phyloP scores from a whole-genome alignment of 1,284 basidiomycete genomes.

The Apiotrichum veenhuisii region DNA sequence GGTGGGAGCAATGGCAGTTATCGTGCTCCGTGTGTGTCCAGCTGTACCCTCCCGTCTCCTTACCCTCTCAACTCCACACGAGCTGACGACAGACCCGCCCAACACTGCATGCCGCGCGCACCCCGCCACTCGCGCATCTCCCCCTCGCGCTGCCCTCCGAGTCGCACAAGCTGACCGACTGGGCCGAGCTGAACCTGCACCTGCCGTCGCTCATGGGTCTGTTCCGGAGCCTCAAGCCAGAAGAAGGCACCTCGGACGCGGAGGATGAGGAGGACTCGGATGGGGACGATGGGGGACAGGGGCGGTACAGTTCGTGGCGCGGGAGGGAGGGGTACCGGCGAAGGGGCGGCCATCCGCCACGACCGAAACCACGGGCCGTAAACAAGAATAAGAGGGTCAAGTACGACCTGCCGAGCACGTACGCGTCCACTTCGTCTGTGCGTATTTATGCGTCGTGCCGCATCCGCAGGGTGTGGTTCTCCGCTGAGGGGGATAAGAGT shows the following conservation, averaged over 20 bases:
- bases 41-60: no score
- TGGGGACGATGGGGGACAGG: constrained; percentile 1
- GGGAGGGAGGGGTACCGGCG: constrained; percentile 6
- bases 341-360: not conserved
- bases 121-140: constrained; percentile 63
- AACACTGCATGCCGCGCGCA: constrained; percentile 51
- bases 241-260: not conserved
- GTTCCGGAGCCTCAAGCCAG: constrained; percentile 48
- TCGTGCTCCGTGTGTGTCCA: no score
- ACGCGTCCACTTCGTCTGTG: constrained; percentile 65
- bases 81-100: constrained; percentile 57
- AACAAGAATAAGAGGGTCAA: not conserved
- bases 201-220: constrained; percentile 61
- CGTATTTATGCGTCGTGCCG: constrained; percentile 78
- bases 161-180: constrained; percentile 63
- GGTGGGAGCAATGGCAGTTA: no score
- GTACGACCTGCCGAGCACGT: constrained; percentile 56
- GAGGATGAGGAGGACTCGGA: not conserved
- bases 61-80: not conserved
- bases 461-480: constrained; percentile 72
- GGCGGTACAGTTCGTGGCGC: constrained; percentile 11
- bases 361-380: no score
- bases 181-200: constrained; percentile 64
- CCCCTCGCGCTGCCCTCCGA: constrained; percentile 63
- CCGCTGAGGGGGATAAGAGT: not conserved